phyloP scores from a whole-genome alignment of 2,329 filamentous ascomycete species.

The Penicillium frequentans region DNA sequence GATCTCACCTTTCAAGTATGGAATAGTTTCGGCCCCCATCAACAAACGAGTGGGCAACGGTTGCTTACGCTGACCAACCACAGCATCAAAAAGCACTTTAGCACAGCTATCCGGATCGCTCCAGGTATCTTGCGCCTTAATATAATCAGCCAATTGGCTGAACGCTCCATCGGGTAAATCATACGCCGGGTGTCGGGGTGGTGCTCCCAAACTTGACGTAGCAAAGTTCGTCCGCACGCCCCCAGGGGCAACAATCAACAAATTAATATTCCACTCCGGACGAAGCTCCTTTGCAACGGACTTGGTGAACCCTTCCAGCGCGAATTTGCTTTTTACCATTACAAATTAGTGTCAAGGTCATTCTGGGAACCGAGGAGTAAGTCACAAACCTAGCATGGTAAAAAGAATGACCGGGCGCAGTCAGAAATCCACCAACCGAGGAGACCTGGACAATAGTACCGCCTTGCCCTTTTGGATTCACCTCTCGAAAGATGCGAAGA shows the following conservation, averaged over 20 bases:
- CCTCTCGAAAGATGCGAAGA: conserved; percentile 26
- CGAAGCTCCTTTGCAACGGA: conserved; percentile 46
- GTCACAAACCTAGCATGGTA: conserved; percentile 34
- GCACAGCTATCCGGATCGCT: conserved; percentile 18
- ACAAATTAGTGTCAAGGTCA: background rate
- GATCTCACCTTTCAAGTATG: conserved; percentile 11
- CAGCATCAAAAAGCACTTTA: conserved; percentile 13
- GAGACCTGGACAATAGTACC: conserved; percentile 58
- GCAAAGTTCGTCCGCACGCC: conserved; percentile 16
- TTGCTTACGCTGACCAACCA: conserved; percentile 7
- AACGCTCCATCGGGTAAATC: conserved; percentile 1
- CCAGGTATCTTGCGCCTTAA: conserved; percentile 10
- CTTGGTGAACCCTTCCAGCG: conserved; percentile 51
- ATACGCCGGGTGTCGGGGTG: conserved; percentile 7
- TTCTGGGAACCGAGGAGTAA: too few relatives aligned
- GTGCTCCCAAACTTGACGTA: background rate
- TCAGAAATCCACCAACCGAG: conserved; percentile 50
- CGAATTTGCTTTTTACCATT: conserved; percentile 40
- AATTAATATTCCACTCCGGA: conserved; percentile 45
- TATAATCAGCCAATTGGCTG: conserved; percentile 12
- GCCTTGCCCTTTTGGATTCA: conserved; percentile 34
- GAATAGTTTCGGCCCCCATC: conserved; percentile 15
- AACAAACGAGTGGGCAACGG: conserved; percentile 14
- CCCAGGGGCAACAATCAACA: conserved; percentile 27
- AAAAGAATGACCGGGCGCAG: conserved; percentile 36